Conservation (phyloP, 805 yeast species). For the Kodamaea lidongshanica region DNA sequence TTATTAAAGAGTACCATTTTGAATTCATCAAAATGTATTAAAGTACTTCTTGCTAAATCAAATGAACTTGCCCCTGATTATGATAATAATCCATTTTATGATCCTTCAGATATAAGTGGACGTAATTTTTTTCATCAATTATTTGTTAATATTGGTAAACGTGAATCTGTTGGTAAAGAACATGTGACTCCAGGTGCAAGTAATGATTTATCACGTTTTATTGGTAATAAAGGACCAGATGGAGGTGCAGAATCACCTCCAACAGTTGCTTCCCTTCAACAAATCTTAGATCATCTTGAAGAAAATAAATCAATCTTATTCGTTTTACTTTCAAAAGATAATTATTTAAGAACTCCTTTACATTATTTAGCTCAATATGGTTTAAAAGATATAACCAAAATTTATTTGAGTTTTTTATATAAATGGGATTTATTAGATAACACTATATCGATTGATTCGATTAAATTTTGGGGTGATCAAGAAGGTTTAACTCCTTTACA, state of each 20-base stretch:
- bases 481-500: constrained; percentile 80
- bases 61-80: constrained; percentile 23
- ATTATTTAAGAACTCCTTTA: constrained; percentile 74
- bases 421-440: constrained; percentile 56
- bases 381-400: constrained; percentile 51
- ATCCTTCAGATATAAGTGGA: constrained; percentile 68
- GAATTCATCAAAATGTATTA: constrained; percentile 55
- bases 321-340: constrained; percentile 59
- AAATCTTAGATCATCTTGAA: constrained; percentile 48
- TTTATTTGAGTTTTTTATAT: constrained; percentile 50
- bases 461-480: constrained; percentile 63
- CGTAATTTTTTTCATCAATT: constrained; percentile 83
- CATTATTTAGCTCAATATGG: constrained; percentile 91
- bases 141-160: constrained; percentile 71
- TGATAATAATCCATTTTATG: constrained; percentile 28
- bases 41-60: constrained; percentile 24
- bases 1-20: constrained; percentile 59
- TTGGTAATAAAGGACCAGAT: constrained; percentile 31
- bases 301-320: constrained; percentile 10
- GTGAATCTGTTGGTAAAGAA: constrained; percentile 31
- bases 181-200: constrained; percentile 40
- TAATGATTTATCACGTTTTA: constrained; percentile 19
- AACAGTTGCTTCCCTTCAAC: constrained; percentile 48
- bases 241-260: constrained; percentile 47
- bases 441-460: constrained; percentile 48